Percentiles rank a stretch among this genome's conserved stretches.
Evolutionary conservation across 2,329 filamentous ascomycete genomes (phyloP).

Genomic region (Shiraia sp.): DNA sequence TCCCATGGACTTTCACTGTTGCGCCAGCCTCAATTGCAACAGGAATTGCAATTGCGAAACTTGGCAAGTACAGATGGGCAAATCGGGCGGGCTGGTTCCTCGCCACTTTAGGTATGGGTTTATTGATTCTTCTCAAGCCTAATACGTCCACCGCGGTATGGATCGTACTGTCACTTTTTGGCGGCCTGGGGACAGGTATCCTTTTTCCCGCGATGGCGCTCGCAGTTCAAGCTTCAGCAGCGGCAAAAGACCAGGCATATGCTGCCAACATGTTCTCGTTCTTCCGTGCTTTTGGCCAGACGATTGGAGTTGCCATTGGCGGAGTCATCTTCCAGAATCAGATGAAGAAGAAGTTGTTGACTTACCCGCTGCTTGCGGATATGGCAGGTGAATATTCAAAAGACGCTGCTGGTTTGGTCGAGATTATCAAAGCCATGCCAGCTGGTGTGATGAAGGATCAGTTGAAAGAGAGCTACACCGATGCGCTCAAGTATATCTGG

Average conservation of each 20-base stretch:
- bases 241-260: conserved; percentile 61
- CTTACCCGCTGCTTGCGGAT: conserved; percentile 53
- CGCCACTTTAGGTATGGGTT: conserved; percentile 61
- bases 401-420: conserved; percentile 63
- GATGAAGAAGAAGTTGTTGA: conserved; percentile 56
- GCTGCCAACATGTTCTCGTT: conserved; percentile 70
- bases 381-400: conserved; percentile 56
- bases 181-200: conserved; percentile 66
- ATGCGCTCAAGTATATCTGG: conserved; percentile 60
- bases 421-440: conserved; percentile 61
- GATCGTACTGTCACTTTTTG: conserved; percentile 64
- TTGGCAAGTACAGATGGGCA: conserved; percentile 63
- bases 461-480: conserved; percentile 54
- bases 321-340: conserved; percentile 73
- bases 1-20: conserved; percentile 59
- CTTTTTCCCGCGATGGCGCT: conserved; percentile 67
- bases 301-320: conserved; percentile 67
- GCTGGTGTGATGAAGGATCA: conserved; percentile 51
- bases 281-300: conserved; percentile 66
- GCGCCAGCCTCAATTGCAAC: conserved; percentile 62
- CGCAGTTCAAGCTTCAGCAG: conserved; percentile 65
- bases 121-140: conserved; percentile 55
- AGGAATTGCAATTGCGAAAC: conserved; percentile 59
- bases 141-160: conserved; percentile 58
- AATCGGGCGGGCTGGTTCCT: conserved; percentile 66